Evolutionary conservation across 2,329 filamentous ascomycete species (phyloP).

Genomic region (Phyllosticta ampelicida): DNA sequence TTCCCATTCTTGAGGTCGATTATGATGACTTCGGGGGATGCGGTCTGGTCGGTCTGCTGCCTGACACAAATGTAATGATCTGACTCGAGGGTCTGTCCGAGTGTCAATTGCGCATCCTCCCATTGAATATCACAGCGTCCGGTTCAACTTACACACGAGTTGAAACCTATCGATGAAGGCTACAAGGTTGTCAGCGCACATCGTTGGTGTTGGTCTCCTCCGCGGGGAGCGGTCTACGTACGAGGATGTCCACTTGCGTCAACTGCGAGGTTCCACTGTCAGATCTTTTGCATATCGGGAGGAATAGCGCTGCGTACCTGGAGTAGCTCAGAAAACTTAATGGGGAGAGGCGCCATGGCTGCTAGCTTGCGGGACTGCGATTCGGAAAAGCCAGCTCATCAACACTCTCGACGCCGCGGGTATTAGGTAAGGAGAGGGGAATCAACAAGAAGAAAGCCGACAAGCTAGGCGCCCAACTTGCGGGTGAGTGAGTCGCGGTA

Average conservation of each 20-base stretch:
- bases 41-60: conserved; percentile 65
- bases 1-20: conserved; percentile 96
- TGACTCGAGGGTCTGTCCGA: conserved; percentile 80
- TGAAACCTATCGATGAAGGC: conserved; percentile 70
- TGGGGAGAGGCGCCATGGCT: conserved; percentile 62
- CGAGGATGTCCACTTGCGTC: conserved; percentile 38
- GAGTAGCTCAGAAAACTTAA: conserved; percentile 87
- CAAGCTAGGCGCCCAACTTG: conserved; percentile 10
- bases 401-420: conserved; percentile 11
- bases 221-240: conserved; percentile 21
- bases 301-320: conserved; percentile 45
- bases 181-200: conserved; percentile 28
- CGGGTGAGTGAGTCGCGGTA: conserved; percentile 3
- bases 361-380: conserved; percentile 19
- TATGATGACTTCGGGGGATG: conserved; percentile 90
- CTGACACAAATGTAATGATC: conserved; percentile 93
- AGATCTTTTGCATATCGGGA: conserved; percentile 15
- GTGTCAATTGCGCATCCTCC: conserved; percentile 12
- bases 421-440: conserved; percentile 13
- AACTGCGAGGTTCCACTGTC: conserved; percentile 27
- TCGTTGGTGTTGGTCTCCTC: conserved; percentile 11
- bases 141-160: conserved; percentile 60
- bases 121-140: neutral
- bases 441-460: conserved; percentile 24
- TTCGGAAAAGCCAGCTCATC: conserved; percentile 28